phyloP scores from a whole-genome alignment of 108 stramenopile species.

The Nitzschia putrida region DNA sequence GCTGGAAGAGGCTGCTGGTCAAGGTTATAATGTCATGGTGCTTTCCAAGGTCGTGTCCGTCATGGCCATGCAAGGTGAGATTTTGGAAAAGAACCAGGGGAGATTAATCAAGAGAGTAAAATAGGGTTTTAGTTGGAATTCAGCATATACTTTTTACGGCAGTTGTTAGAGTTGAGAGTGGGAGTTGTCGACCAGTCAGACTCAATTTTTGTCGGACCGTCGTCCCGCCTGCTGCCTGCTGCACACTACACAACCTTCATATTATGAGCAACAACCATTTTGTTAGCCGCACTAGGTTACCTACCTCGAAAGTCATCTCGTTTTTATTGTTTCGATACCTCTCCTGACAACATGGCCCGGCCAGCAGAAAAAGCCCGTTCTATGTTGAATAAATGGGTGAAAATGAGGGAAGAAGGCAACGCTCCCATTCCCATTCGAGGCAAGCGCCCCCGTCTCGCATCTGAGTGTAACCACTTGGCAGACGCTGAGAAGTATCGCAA shows the following conservation, averaged over 20 bases:
- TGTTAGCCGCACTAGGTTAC: too few species aligned
- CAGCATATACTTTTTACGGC: too few species aligned
- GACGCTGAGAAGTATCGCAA: constrained; percentile 75
- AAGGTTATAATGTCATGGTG: constrained; percentile 81
- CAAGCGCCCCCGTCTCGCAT: constrained; percentile 85
- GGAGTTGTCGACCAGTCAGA: too few species aligned
- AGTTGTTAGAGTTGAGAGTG: too few species aligned
- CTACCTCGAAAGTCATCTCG: too few species aligned
- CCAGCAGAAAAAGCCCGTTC: constrained; percentile 96
- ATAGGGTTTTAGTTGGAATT: constrained; percentile 32
- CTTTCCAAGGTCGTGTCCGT: constrained; percentile 71
- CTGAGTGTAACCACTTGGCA: constrained; percentile 79
- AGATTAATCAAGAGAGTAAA: constrained; percentile 79
- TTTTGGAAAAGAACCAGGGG: constrained; percentile 82
- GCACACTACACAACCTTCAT: too few species aligned
- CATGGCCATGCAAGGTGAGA: constrained; percentile 75
- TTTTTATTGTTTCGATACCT: too few species aligned
- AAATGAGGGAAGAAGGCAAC: constrained; percentile 82
- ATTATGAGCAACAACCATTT: too few species aligned
- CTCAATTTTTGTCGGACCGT: too few species aligned
- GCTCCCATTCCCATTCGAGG: constrained; percentile 28
- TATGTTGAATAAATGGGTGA: constrained; percentile 97
- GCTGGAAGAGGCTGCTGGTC: constrained; percentile 81
- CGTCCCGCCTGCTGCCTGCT: too few species aligned
- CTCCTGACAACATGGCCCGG: constrained; percentile 82